phyloP scores from a whole-genome alignment of 306 rosid species.

The Gleditsia sinensis region DNA sequence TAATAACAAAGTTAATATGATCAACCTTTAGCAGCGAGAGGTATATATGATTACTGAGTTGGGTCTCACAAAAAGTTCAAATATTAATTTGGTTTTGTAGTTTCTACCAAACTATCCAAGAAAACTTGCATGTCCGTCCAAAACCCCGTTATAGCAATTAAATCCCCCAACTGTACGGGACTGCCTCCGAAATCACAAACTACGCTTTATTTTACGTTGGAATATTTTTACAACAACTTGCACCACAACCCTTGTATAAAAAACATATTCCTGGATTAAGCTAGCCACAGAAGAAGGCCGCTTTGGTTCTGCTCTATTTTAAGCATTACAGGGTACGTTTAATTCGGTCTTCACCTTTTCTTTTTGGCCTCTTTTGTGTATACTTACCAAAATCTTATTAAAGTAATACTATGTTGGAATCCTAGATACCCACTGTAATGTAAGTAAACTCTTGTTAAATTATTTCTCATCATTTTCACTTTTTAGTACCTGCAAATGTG shows the following conservation, averaged over 20 bases:
- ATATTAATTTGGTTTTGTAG: constrained; percentile 11
- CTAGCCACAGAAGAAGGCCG: background rate
- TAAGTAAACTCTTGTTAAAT: background rate
- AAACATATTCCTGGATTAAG: background rate
- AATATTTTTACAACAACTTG: background rate
- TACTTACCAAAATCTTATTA: background rate
- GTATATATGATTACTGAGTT: constrained; percentile 9
- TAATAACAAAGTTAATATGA: constrained; percentile 28
- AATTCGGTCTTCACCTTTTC: background rate
- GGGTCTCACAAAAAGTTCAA: constrained; percentile 19
- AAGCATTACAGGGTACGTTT: background rate
- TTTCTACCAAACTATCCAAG: too few relatives aligned
- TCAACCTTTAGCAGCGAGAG: constrained; percentile 10
- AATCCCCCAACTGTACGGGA: background rate
- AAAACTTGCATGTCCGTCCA: background rate
- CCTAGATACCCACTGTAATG: background rate
- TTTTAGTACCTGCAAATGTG: too few relatives aligned
- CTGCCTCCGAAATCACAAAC: constrained; percentile 27
- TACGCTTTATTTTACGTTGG: background rate
- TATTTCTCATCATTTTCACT: background rate
- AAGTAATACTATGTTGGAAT: background rate
- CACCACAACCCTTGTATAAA: background rate
- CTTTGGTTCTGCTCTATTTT: background rate
- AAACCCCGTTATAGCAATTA: constrained; percentile 30
- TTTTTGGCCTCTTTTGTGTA: background rate